Conservation (phyloP, 2,329 filamentous ascomycete species). For the Penicillium verrucosum region DNA sequence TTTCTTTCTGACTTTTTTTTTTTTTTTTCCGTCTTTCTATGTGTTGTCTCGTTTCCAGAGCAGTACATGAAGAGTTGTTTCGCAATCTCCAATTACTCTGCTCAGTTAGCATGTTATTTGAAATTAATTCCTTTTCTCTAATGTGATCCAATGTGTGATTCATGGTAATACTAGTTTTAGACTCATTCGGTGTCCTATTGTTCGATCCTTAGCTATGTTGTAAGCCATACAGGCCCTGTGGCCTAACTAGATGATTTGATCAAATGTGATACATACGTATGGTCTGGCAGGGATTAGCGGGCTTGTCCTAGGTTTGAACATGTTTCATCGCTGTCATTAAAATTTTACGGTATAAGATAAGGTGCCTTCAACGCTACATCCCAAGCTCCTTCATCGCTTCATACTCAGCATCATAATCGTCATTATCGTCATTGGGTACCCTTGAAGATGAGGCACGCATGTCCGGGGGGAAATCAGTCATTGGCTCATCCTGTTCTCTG, state of each 20-base stretch:
- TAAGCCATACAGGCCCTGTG: neutral
- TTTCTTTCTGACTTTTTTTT: neutral
- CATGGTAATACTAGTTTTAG: neutral
- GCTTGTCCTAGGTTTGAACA: neutral
- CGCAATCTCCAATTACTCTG: neutral
- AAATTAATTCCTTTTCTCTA: neutral
- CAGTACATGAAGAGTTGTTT: neutral
- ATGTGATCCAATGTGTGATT: neutral
- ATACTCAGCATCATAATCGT: conserved; percentile 60
- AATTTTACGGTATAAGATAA: neutral
- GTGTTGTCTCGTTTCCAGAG: neutral
- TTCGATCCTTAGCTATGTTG: neutral
- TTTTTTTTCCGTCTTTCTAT: neutral
- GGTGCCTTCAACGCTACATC: conserved; percentile 11
- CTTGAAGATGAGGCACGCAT: neutral
- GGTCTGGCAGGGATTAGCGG: too few relatives aligned
- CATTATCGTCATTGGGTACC: neutral
- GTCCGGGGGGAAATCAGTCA: neutral
- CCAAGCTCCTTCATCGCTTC: conserved; percentile 57
- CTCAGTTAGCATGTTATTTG: neutral
- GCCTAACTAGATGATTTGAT: neutral
- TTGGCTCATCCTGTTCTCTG: conserved; percentile 43
- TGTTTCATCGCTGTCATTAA: conserved; percentile 9
- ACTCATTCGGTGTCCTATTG: neutral
- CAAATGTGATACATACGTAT: neutral